Percentiles rank a stretch among this genome's conserved stretches.
phyloP scores from a whole-genome alignment of 2,329 filamentous ascomycete genomes.

The Ophiostoma triangulosporum region DNA sequence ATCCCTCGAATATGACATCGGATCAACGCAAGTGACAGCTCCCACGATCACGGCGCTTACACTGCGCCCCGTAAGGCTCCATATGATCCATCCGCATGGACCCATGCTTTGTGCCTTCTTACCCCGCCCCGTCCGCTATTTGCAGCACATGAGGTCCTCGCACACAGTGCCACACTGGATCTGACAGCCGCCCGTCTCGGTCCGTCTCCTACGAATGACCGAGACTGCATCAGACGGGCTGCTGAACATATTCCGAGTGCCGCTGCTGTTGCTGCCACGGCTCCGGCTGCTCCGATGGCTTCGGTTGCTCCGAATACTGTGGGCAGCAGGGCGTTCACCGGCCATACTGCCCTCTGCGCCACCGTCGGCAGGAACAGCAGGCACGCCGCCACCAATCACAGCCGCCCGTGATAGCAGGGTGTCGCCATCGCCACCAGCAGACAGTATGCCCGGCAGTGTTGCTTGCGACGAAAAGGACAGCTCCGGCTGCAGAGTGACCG shows the following conservation, averaged over 20 bases:
- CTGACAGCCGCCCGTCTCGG: slow-evolving; percentile 29
- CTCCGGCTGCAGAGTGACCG: slow-evolving; percentile 57
- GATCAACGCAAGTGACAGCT: too few species aligned
- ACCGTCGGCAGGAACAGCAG: background rate
- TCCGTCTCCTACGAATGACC: slow-evolving; percentile 16
- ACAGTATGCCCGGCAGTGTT: background rate
- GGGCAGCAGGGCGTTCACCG: background rate
- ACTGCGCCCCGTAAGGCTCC: too few species aligned
- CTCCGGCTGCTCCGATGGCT: background rate
- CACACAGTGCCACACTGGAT: slow-evolving; percentile 38
- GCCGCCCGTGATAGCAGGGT: background rate
- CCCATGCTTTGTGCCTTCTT: background rate
- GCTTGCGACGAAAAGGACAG: slow-evolving; percentile 9
- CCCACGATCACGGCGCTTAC: too few species aligned
- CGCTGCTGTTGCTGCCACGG: background rate
- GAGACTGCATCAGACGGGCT: slow-evolving; percentile 8
- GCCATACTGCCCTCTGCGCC: background rate
- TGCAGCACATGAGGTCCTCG: slow-evolving; percentile 38
- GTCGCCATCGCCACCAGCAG: background rate
- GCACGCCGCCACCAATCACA: background rate
- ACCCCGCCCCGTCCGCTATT: background rate
- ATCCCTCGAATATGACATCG: too few species aligned
- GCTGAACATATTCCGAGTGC: background rate
- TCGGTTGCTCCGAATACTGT: background rate
- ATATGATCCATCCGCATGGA: background rate